phyloP scores from a whole-genome alignment of 192 early-diverging fungal genomes.

The Helicostylum pulchrum region DNA sequence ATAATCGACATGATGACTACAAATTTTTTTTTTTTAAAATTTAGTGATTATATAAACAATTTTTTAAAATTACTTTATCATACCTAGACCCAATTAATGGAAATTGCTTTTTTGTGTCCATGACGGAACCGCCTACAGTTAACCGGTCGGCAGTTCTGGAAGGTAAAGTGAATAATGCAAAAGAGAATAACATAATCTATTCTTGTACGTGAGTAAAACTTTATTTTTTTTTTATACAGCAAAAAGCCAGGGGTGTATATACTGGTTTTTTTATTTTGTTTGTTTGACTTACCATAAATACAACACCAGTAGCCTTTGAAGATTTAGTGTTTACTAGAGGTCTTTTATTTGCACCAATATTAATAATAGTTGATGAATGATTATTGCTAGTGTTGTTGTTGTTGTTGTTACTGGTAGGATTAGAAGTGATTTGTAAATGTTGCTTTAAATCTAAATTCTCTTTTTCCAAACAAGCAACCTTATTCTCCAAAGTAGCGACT shows the following conservation, averaged over 20 bases:
- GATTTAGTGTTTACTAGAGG: slow-evolving; percentile 7
- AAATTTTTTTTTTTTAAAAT: no score
- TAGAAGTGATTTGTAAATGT: slow-evolving; percentile 22
- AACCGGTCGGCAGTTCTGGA: slow-evolving; percentile 41
- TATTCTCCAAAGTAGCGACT: slow-evolving; percentile 55
- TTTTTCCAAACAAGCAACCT: slow-evolving; percentile 53
- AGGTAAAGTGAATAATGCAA: slow-evolving; percentile 77
- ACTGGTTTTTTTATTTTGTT: not conserved
- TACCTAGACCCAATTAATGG: slow-evolving; percentile 41
- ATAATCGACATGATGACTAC: no score
- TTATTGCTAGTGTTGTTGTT: not conserved
- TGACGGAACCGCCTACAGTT: slow-evolving; percentile 45
- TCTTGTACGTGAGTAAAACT: no score
- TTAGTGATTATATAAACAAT: no score
- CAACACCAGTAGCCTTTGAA: slow-evolving; percentile 52
- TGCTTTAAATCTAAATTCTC: slow-evolving; percentile 49
- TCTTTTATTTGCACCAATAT: no score
- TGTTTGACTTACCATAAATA: slow-evolving; percentile 53
- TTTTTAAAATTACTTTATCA: not conserved
- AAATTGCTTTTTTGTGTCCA: not conserved
- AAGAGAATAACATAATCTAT: slow-evolving; percentile 81
- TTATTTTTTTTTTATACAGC: no score
- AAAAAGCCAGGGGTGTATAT: no score
- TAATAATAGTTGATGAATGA: not conserved
- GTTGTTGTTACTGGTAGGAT: slow-evolving; percentile 18